These are phyloP conservation scores for Diplodia scrobiculata DNA, from an alignment of 2,329 filamentous ascomycete species.

Conservation along the genomic window DNA sequence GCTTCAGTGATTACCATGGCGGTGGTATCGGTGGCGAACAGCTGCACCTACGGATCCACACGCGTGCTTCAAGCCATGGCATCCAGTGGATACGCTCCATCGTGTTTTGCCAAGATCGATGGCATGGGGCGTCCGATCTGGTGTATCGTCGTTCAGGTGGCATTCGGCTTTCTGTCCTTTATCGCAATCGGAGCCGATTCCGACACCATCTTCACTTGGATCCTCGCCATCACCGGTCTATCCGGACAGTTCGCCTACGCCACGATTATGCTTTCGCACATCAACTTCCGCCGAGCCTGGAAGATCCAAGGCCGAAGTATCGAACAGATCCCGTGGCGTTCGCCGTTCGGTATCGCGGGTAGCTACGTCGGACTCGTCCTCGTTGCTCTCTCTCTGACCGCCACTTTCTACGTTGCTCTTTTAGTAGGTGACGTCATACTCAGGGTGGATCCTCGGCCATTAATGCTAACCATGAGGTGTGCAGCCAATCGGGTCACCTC, in stretches of 20 bases:
- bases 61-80: constrained; percentile 83
- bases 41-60: constrained; percentile 82
- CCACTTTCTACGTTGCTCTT: constrained; percentile 7
- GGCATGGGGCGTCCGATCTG: constrained; percentile 59
- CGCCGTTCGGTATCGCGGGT: constrained; percentile 73
- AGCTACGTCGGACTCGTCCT: constrained; percentile 67
- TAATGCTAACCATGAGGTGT: too few species aligned
- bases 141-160: constrained; percentile 53
- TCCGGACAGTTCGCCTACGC: constrained; percentile 74
- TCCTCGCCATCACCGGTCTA: constrained; percentile 69
- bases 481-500: too few species aligned
- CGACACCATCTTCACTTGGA: constrained; percentile 59
- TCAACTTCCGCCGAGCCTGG: constrained; percentile 64
- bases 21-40: constrained; percentile 84
- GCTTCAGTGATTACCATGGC: constrained; percentile 73
- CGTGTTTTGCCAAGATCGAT: constrained; percentile 60
- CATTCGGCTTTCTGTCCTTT: constrained; percentile 60
- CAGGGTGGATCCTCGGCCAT: too few species aligned
- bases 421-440: too few species aligned
- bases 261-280: constrained; percentile 64
- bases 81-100: constrained; percentile 65
- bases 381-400: background rate
- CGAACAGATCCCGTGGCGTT: constrained; percentile 74
- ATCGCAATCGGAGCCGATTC: constrained; percentile 52
- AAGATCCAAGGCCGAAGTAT: constrained; percentile 61